phyloP scores from a whole-genome alignment of 257 asterid species.

The Coffea eugenioides region DNA sequence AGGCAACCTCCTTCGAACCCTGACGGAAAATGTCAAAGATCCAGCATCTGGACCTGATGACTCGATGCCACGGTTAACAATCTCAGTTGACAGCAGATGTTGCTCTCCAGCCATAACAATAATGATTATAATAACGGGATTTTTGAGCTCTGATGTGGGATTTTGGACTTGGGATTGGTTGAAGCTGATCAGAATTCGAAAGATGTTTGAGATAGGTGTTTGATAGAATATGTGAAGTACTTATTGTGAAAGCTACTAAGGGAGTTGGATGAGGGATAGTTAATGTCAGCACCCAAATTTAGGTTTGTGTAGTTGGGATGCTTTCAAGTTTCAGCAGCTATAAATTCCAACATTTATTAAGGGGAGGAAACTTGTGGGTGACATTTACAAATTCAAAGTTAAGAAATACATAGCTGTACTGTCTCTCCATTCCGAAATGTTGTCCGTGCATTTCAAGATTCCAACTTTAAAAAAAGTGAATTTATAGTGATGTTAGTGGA shows the following conservation, averaged over 20 bases:
- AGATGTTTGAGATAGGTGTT: not conserved
- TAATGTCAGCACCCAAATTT: conserved; percentile 43
- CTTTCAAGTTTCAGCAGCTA: conserved; percentile 30
- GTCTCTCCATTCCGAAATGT: no score
- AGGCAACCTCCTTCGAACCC: conserved; percentile 75
- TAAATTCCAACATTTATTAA: conserved; percentile 57
- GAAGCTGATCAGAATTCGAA: not conserved
- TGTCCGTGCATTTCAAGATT: no score
- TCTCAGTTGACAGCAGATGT: conserved; percentile 72
- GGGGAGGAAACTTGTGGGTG: conserved; percentile 23
- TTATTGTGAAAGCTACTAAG: conserved; percentile 31
- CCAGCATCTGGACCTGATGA: conserved; percentile 78
- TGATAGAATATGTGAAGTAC: conserved; percentile 23
- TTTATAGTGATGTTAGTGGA: no score
- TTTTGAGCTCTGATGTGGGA: not conserved
- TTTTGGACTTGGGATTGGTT: not conserved
- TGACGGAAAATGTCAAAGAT: conserved; percentile 68
- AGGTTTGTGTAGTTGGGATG: conserved; percentile 45
- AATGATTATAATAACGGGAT: not conserved
- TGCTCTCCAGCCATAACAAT: conserved; percentile 59
- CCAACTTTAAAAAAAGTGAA: no score
- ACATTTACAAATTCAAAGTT: not conserved
- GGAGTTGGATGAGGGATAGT: conserved; percentile 28
- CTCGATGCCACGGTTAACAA: conserved; percentile 77
- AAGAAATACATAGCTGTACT: not conserved